These are phyloP conservation scores for Fusarium sp. DNA, from an alignment of 2,329 filamentous ascomycete genomes.

Conservation along the genomic window DNA sequence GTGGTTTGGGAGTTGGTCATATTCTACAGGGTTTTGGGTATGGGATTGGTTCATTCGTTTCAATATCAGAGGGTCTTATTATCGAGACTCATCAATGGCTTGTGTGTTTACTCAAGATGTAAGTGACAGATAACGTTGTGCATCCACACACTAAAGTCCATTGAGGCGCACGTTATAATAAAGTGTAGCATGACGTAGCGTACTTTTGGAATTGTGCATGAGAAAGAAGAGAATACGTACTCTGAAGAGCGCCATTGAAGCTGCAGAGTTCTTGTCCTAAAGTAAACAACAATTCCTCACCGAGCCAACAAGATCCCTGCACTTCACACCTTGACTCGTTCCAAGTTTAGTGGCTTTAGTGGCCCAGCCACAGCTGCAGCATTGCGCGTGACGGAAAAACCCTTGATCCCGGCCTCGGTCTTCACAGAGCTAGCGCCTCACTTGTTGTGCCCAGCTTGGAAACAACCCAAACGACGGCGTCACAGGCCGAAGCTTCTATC, in stretches of 20 bases:
- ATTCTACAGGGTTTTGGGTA: slow-evolving; percentile 6
- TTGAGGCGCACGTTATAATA: too few species aligned
- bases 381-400: slow-evolving; percentile 40
- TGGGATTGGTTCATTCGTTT: slow-evolving; percentile 15
- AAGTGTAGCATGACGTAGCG: too few species aligned
- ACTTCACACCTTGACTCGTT: slow-evolving; percentile 10
- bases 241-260: too few species aligned
- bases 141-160: background rate
- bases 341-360: slow-evolving; percentile 21
- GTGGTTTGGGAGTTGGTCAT: background rate
- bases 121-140: slow-evolving; percentile 6
- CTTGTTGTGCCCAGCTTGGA: slow-evolving; percentile 9
- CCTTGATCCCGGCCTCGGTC: slow-evolving; percentile 27
- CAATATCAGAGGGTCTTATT: background rate
- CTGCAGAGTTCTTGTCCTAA: too few species aligned
- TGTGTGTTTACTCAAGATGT: background rate
- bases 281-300: background rate
- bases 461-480: slow-evolving; percentile 26
- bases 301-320: background rate
- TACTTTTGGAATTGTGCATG: too few species aligned
- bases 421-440: slow-evolving; percentile 18
- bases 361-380: slow-evolving; percentile 8
- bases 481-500: slow-evolving; percentile 26
- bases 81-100: background rate
- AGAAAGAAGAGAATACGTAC: too few species aligned